Percentiles rank a stretch among this genome's conserved stretches.
These are phyloP conservation scores for Fusarium verticillioides DNA, from an alignment of 2,329 filamentous ascomycete species.

Conservation along the genomic window DNA sequence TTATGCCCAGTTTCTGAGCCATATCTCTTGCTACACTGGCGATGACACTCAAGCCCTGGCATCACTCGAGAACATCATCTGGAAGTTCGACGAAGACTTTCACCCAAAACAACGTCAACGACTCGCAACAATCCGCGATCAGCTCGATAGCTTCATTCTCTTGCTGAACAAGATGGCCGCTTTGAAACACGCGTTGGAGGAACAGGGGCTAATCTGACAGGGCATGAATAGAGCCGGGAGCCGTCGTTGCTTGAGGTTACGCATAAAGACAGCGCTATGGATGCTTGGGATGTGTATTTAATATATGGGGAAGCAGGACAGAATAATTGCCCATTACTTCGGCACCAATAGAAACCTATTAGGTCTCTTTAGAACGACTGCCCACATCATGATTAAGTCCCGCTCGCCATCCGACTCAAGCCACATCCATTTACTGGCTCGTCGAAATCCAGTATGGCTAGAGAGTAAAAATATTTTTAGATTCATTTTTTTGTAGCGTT, in stretches of 20 bases:
- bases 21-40: neutral
- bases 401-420: neutral
- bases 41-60: neutral
- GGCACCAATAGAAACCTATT: neutral
- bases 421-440: rapidly evolving
- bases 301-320: neutral
- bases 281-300: neutral
- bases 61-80: neutral
- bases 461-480: neutral
- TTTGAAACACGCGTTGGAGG: neutral
- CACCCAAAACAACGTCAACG: neutral
- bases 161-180: neutral
- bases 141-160: neutral
- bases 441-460: neutral
- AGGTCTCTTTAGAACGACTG: neutral
- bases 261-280: neutral
- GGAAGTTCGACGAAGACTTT: neutral
- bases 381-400: neutral
- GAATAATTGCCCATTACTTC: neutral
- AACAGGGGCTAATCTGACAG: neutral
- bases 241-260: neutral
- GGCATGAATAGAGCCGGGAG: neutral
- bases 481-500: neutral
- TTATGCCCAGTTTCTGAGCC: neutral
- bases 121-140: neutral